Percentiles rank a stretch among this genome's conserved stretches.
phyloP scores from a whole-genome alignment of 306 rosid genomes.

The Begonia masoniana region DNA sequence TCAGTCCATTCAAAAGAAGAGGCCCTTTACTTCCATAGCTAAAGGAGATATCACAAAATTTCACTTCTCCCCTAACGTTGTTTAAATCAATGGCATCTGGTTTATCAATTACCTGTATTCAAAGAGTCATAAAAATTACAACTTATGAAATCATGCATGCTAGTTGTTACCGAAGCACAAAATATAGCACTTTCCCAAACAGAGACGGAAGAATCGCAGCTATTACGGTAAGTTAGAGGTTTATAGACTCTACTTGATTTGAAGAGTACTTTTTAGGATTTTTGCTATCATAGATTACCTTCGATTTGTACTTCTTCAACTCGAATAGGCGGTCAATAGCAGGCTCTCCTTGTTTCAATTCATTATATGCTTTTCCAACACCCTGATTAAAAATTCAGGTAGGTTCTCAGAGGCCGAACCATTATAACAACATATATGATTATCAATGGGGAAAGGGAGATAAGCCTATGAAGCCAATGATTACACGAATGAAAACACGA shows the following conservation, averaged over 20 bases:
- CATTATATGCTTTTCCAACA: slow-evolving; percentile 85
- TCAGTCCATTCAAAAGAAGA: slow-evolving; percentile 45
- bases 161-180: neutral
- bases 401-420: slow-evolving; percentile 38
- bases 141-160: neutral
- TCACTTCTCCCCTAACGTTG: slow-evolving; percentile 49
- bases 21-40: slow-evolving; percentile 43
- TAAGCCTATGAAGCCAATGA: no score
- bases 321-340: slow-evolving; percentile 69
- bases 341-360: slow-evolving; percentile 86
- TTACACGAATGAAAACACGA: neutral
- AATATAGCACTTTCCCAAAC: neutral
- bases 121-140: neutral
- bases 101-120: slow-evolving; percentile 50
- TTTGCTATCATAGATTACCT: slow-evolving; percentile 26
- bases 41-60: slow-evolving; percentile 61
- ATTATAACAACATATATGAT: slow-evolving; percentile 5
- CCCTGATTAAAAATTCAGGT: slow-evolving; percentile 48
- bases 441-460: no score
- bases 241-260: no score
- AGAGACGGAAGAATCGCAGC: neutral
- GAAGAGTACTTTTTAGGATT: no score
- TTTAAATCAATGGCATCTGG: slow-evolving; percentile 51
- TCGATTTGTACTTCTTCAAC: slow-evolving; percentile 38
- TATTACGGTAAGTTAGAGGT: no score